Evolutionary conservation across 2,329 filamentous ascomycete species (phyloP), one percentile per base, ranked within the genome.

Genomic region (Penicillium olsonii): DNA sequence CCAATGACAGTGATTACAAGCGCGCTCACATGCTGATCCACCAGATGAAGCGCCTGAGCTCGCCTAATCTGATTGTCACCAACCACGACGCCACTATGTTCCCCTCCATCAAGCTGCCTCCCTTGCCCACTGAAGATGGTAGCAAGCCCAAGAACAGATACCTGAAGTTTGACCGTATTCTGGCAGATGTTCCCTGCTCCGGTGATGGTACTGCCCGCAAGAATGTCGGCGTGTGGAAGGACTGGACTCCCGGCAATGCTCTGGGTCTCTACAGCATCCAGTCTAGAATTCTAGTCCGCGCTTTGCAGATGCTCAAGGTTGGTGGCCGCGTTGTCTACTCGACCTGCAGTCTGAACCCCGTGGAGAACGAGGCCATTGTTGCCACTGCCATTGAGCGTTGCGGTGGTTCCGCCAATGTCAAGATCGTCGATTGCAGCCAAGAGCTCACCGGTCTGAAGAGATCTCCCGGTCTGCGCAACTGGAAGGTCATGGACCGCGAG

Each of bases 61-160:
- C 94, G 4, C 92, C 94, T 2, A 99, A 99, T 69, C 78, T 99
- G 60, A 87, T 99, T 55, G 92, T 99, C 54, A 97, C 91, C 35
- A 97, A 99, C 70, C 92, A 99, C 75, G 94, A 99, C 71, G 94
- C 94, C 35, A 96, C 92, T 4, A 85, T 95, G 70, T 99, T 92
- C 72, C 94, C 94, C 2, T 91, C 92, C 0, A 90, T 99, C 65
- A 90, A 87, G 67, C 81, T 97, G n/a, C 85, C 86, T 15, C 74
- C 84, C 11, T 76, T 78, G 3, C 71, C 77, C 27, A 68, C 76
- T 46, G 67, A 77, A 17, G 78, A 82, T 56, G 80, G 82, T 60
- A 71, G 82, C 61, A 71, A 71, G 53, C 77, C 75, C 26, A 75
- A 74, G 20, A 80, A 81, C 52, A 79, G 82, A 59, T 97, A 96